Conservation (phyloP, 768 basidiomycete species). For the Lactarius deliciosus region DNA sequence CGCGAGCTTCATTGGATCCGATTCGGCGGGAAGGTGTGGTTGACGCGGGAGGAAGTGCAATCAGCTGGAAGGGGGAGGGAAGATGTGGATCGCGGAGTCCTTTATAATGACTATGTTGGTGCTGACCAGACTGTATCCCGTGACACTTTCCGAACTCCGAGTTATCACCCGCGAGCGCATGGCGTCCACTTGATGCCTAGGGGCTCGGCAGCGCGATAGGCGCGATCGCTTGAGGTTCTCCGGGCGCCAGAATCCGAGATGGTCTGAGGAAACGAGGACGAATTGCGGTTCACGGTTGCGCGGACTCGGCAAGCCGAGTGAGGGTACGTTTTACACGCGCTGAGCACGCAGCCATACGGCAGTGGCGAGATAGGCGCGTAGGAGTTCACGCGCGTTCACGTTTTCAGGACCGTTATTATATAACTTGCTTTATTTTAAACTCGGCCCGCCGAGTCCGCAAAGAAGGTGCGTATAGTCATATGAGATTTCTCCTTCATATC, state of each 20-base stretch:
- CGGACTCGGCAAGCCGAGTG: no score
- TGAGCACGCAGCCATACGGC: no score
- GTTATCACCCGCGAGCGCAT: no score
- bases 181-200: no score
- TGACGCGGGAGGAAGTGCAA: constrained; percentile 24
- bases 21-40: neutral
- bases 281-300: no score
- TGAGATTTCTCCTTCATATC: neutral
- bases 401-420: no score
- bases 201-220: neutral
- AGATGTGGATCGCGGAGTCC: constrained; percentile 16
- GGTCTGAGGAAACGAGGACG: no score
- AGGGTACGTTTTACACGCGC: no score
- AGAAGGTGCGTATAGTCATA: neutral
- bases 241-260: no score
- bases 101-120: neutral
- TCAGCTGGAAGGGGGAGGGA: constrained; percentile 29
- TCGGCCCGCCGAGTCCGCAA: neutral
- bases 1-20: constrained; percentile 23
- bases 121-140: neutral
- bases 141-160: neutral
- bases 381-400: no score
- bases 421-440: neutral
- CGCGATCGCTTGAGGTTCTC: neutral
- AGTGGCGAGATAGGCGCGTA: no score